Base-by-base conservation (phyloP, 257 asterid species). In the Striga asiatica region DNA sequence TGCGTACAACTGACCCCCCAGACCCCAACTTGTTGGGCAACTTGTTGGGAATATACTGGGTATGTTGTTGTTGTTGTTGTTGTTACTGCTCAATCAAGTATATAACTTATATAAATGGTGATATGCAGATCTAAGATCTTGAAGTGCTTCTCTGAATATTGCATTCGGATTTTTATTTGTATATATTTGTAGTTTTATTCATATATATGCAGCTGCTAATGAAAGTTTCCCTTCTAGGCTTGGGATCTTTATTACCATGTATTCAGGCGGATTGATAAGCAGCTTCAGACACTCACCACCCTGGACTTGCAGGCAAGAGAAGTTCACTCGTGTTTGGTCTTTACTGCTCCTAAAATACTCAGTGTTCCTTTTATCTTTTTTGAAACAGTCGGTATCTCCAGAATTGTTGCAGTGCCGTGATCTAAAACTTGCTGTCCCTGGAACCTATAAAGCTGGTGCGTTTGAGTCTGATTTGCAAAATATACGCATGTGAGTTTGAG, bases 191-290 rank as follows among this genome's bases (percentile, higher is more conserved):
- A 39, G 51, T 32, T 58, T 54, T 17, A 31, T 48, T 42, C 43
- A 47, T 39, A 43, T 16, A 47, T n/a, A n/a, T n/a, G n/a, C 50
- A n/a, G 9, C 20, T 54, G 56, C 62, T 72, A 37, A 69, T 70
- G 66, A 34, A 29, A 27, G 52, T 35, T 53, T 55, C 57, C 27
- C 53, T 25, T 31, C 52, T 78, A 92, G 98, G 99, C 97, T 66
- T 92, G 99, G 99, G 99, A 92, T 88, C 85, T 88, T 42, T 88
- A 92, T 67, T 85, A 88, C 75, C 93, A 88, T 74, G 99, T 88
- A 61, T 92, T 92, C 71, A 72, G 91, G 73, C 80, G 94, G 76
- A 84, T 92, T 21, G 99, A 92, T 74, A 92, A 85, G 76, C 99
- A 92, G 77, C 99, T 92, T 71, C 94, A 81, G 57, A 75, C 88